phyloP scores from a whole-genome alignment of 139 green algal species.

The Coccomyxa sp. region DNA sequence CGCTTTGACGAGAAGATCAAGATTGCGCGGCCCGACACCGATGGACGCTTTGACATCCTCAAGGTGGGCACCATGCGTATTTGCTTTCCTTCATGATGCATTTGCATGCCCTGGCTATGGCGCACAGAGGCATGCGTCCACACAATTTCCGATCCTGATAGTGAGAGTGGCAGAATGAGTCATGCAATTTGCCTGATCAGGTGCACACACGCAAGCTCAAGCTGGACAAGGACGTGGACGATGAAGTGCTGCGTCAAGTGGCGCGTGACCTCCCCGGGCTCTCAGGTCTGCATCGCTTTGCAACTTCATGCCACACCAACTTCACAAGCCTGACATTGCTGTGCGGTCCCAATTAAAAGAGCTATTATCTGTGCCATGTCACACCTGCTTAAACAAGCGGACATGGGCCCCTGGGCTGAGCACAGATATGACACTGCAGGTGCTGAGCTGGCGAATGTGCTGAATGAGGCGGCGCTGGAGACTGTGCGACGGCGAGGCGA shows the following conservation, averaged over 20 bases:
- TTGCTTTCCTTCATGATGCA: background rate
- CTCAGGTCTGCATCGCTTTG: constrained; percentile 19
- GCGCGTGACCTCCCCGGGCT: constrained; percentile 88
- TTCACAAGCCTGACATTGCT: background rate
- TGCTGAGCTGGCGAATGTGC: constrained; percentile 91
- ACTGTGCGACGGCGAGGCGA: constrained; percentile 50
- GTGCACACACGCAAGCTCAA: constrained; percentile 50
- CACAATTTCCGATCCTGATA: background rate
- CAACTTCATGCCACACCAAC: background rate
- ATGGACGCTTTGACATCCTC: constrained; percentile 74
- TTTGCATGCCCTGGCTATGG: background rate
- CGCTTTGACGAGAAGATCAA: constrained; percentile 92
- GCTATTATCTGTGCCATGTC: no score
- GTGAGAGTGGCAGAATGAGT: no score
- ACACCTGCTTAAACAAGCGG: no score
- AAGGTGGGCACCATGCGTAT: constrained; percentile 24
- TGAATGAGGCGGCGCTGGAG: constrained; percentile 89
- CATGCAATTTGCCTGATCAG: background rate
- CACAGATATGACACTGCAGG: constrained; percentile 32
- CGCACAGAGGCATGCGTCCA: background rate
- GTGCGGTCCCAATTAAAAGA: no score
- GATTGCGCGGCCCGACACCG: constrained; percentile 70
- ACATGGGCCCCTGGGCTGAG: no score
- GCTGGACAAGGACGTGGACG: constrained; percentile 8
- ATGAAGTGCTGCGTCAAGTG: constrained; percentile 86